A percentile compares a stretch with the other conserved stretches of the same genome.
Evolutionary conservation across 495 filamentous ascomycete species (phyloP).

Genomic region (Annulohypoxylon stygium): DNA sequence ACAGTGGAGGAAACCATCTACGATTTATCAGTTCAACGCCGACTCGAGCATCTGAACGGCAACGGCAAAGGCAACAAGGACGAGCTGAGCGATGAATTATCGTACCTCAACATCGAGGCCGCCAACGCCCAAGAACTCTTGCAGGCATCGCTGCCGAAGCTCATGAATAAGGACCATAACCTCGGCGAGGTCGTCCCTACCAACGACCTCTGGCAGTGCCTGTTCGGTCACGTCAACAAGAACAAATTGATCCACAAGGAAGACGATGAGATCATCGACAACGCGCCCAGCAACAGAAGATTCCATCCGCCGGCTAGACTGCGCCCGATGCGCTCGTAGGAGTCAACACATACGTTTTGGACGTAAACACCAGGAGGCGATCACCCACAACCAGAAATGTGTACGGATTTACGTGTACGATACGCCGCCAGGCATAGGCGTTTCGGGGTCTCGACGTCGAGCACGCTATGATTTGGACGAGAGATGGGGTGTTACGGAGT

Average conservation of each 20-base stretch:
- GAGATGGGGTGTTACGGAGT: no score
- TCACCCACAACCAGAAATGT: no score
- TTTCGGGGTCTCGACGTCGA: no score
- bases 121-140: slow-evolving; percentile 88
- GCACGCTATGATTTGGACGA: no score
- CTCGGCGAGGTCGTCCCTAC: slow-evolving; percentile 86
- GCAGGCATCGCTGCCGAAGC: slow-evolving; percentile 70
- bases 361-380: no score
- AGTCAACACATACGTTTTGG: no score
- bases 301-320: no score
- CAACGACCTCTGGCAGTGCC: slow-evolving; percentile 88
- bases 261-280: not conserved
- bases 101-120: slow-evolving; percentile 75
- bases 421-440: no score
- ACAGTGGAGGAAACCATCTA: slow-evolving; percentile 94
- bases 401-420: no score
- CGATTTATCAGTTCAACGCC: slow-evolving; percentile 80
- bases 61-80: slow-evolving; percentile 52
- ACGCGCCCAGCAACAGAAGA: not conserved
- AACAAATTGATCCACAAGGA: not conserved
- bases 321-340: no score
- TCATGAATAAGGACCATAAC: slow-evolving; percentile 76
- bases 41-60: slow-evolving; percentile 78
- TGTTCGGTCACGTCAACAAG: slow-evolving; percentile 71
- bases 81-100: slow-evolving; percentile 33